Percentiles rank a stretch among this genome's conserved stretches.
Evolutionary conservation across 306 rosid species (phyloP).

Genomic region (Quercus berberidifolia): DNA sequence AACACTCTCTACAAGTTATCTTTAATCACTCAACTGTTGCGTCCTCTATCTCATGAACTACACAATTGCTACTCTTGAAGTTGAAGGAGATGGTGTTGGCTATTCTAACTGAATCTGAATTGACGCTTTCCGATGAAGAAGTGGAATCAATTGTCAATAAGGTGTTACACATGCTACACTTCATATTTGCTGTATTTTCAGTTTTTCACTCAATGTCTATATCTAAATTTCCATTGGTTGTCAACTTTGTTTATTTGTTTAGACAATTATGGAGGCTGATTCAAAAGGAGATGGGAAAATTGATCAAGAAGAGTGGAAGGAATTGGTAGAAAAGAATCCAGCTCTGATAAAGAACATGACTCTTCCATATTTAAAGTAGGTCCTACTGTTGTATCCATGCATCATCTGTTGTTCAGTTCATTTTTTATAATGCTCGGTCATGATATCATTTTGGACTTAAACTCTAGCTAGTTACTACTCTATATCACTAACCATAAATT

Average conservation of each 20-base stretch:
- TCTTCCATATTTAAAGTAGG: conserved; percentile 68
- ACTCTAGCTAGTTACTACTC: not conserved
- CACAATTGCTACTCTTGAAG: conserved; percentile 26
- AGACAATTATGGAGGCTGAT: conserved; percentile 67
- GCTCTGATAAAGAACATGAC: conserved; percentile 69
- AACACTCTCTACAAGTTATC: not conserved
- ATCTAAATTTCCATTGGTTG: not conserved
- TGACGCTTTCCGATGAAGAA: conserved; percentile 43
- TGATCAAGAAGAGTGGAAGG: conserved; percentile 66
- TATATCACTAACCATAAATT: not conserved
- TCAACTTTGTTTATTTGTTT: not conserved
- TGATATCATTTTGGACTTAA: not conserved
- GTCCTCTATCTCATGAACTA: not conserved
- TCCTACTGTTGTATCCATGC: not conserved
- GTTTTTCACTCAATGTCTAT: not conserved
- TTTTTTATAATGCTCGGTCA: not conserved
- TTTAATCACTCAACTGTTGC: not conserved
- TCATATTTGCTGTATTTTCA: conserved; percentile 3
- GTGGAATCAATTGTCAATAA: conserved; percentile 57
- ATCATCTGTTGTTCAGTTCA: not conserved
- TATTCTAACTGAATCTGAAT: conserved; percentile 53
- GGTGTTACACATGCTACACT: conserved; percentile 33
- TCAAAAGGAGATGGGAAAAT: conserved; percentile 69
- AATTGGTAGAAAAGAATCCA: conserved; percentile 48
- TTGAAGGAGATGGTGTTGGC: conserved; percentile 81